Percentiles rank a stretch among this genome's conserved stretches.
phyloP scores from a whole-genome alignment of 2,329 filamentous ascomycete genomes.

The Diaporthe citriasiana region DNA sequence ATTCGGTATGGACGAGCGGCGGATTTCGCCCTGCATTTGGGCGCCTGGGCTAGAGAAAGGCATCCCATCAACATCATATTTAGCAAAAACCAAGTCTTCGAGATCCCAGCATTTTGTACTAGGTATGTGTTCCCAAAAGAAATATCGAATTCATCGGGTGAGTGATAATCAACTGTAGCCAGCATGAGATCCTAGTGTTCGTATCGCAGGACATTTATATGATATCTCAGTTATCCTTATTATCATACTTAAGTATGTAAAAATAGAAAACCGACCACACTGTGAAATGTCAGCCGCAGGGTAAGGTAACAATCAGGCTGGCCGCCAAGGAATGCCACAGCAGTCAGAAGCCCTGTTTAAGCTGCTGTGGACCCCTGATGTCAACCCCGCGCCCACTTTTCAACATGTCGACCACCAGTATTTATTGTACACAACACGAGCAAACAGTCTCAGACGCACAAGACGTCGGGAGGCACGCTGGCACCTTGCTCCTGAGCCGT shows the following conservation, averaged over 20 bases:
- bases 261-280: background rate
- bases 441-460: background rate
- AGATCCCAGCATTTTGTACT: background rate
- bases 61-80: background rate
- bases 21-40: background rate
- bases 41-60: background rate
- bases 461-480: background rate
- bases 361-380: conserved; percentile 31
- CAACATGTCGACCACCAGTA: background rate
- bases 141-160: background rate
- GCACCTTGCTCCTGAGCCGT: background rate
- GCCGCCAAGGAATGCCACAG: conserved; percentile 14
- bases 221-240: too few relatives aligned
- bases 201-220: too few relatives aligned
- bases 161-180: too few relatives aligned
- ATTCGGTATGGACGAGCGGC: background rate
- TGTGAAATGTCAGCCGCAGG: background rate
- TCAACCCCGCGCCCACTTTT: conserved; percentile 25
- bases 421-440: background rate
- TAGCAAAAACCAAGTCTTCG: background rate
- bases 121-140: too few relatives aligned
- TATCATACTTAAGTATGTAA: too few relatives aligned
- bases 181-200: too few relatives aligned
- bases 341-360: background rate
- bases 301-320: background rate